These are phyloP conservation scores for Pisolithus albus DNA, from an alignment of 768 basidiomycete species.

Conservation along the genomic window DNA sequence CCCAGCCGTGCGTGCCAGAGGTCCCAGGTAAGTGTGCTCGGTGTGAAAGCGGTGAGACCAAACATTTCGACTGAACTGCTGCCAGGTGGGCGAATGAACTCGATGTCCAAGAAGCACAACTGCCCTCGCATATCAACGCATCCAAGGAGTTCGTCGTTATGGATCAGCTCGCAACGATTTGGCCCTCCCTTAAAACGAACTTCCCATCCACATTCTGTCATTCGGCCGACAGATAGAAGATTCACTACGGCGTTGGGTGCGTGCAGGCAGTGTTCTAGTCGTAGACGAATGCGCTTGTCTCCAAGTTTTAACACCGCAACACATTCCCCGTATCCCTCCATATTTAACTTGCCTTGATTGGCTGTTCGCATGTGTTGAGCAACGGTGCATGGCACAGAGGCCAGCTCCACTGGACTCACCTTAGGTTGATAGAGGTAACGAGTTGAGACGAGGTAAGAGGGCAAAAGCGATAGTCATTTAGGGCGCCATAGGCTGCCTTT, in stretches of 20 bases:
- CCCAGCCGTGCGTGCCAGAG: background rate
- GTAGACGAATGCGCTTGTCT: background rate
- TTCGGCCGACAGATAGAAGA: background rate
- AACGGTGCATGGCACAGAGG: too few relatives aligned
- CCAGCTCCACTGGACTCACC: too few relatives aligned
- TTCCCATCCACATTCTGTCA: background rate
- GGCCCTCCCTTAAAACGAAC: background rate
- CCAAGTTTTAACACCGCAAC: background rate
- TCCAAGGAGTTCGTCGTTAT: background rate
- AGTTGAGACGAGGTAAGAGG: too few relatives aligned
- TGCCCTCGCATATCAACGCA: background rate
- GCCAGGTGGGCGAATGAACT: background rate
- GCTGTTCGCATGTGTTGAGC: too few relatives aligned
- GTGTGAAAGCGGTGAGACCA: background rate
- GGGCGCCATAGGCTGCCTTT: too few relatives aligned
- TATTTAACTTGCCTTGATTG: background rate
- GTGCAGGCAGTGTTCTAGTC: background rate
- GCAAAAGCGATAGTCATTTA: too few relatives aligned
- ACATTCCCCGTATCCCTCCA: background rate
- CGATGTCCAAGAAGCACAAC: background rate
- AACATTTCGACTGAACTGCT: too few relatives aligned
- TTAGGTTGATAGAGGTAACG: too few relatives aligned
- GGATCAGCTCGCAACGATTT: background rate
- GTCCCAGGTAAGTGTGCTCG: background rate
- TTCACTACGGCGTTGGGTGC: background rate